Conservation (phyloP, 805 yeast species). For the Teunomyces funiuensis region DNA sequence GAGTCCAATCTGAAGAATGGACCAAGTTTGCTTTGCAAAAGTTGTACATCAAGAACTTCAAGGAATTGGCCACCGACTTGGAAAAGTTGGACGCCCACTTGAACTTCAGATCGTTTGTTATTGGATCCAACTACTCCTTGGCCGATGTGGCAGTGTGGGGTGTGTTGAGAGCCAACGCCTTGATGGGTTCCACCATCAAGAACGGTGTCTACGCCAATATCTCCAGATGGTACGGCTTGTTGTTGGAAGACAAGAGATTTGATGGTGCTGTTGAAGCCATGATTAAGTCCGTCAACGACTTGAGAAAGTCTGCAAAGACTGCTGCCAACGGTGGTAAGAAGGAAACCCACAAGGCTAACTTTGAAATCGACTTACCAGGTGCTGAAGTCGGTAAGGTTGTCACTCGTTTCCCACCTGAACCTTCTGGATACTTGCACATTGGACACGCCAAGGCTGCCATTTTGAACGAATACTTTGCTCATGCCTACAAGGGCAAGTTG, state of each 20-base stretch:
- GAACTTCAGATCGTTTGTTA: conserved; percentile 77
- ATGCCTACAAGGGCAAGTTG: conserved; percentile 92
- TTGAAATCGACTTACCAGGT: conserved; percentile 87
- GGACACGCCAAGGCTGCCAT: conserved; percentile 99
- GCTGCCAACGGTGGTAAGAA: conserved; percentile 48
- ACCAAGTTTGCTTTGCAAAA: conserved; percentile 63
- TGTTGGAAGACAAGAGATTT: conserved; percentile 66
- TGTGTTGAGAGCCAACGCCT: conserved; percentile 86
- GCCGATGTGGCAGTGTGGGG: conserved; percentile 95
- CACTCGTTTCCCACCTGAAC: conserved; percentile 99
- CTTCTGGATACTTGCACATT: conserved; percentile 97
- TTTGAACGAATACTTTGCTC: conserved; percentile 94
- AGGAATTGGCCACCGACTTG: conserved; percentile 72
- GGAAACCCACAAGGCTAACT: conserved; percentile 90
- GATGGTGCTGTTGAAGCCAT: conserved; percentile 68
- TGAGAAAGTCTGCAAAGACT: conserved; percentile 65
- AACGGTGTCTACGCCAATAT: conserved; percentile 80
- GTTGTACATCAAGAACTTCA: conserved; percentile 81
- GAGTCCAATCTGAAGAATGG: conserved; percentile 54
- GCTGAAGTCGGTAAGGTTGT: conserved; percentile 95
- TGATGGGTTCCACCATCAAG: conserved; percentile 88
- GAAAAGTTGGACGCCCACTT: conserved; percentile 80
- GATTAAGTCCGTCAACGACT: conserved; percentile 67
- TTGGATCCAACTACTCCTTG: conserved; percentile 63
- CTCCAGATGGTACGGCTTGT: conserved; percentile 87